Conservation (phyloP, 2,329 filamentous ascomycete genomes). For the Penicillium psychrosexuale region DNA sequence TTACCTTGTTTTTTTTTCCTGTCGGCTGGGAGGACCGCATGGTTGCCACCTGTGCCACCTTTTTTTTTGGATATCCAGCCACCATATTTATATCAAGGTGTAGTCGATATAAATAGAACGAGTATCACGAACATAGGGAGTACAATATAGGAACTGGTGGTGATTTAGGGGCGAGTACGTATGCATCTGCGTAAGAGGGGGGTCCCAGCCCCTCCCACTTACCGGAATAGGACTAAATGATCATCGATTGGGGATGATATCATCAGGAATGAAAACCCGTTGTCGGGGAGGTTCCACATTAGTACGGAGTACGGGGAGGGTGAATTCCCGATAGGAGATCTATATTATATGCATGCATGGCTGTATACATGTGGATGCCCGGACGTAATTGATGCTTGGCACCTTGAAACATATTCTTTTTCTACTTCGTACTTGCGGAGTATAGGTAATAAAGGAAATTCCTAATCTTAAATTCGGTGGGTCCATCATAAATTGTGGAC, state of each 20-base stretch:
- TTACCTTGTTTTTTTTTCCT: background rate
- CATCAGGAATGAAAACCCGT: conserved; percentile 4
- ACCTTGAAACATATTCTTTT: background rate
- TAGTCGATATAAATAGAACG: background rate
- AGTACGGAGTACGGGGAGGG: background rate
- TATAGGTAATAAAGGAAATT: background rate
- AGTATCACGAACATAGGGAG: no score
- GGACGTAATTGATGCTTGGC: background rate
- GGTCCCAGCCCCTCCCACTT: conserved; percentile 1
- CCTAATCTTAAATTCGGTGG: background rate
- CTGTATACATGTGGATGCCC: background rate
- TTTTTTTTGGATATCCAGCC: background rate
- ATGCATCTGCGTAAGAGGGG: conserved; percentile 8
- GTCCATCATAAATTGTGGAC: conserved; percentile 9
- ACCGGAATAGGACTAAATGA: conserved; percentile 5
- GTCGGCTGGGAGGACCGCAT: background rate
- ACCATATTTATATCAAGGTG: background rate
- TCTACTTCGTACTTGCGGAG: no score
- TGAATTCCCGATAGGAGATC: background rate
- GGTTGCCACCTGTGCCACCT: conserved; percentile 1
- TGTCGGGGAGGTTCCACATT: background rate
- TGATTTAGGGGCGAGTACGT: background rate
- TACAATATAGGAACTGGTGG: no score
- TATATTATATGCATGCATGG: background rate
- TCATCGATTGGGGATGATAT: conserved; percentile 5